phyloP scores from a whole-genome alignment of 805 yeast species.

The Yarrowia sp. region DNA sequence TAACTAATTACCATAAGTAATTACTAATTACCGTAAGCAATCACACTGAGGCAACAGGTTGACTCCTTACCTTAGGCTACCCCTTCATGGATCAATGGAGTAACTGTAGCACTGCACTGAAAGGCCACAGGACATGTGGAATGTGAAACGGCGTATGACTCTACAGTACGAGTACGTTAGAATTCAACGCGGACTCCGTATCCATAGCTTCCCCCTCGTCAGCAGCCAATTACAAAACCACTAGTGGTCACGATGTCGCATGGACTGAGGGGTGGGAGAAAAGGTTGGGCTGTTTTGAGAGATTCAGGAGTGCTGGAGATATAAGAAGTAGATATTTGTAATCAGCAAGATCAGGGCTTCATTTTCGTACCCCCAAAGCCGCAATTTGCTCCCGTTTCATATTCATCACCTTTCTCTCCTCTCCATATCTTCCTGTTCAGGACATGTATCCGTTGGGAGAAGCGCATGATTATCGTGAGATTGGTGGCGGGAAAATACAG shows the following conservation, averaged over 20 bases:
- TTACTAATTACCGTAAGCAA: too few species aligned
- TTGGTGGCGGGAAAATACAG: neutral
- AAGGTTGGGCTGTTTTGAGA: too few species aligned
- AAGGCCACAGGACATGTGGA: too few species aligned
- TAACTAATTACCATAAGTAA: too few species aligned
- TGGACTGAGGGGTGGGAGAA: neutral
- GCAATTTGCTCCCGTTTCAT: neutral
- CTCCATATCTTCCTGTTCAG: constrained; percentile 1
- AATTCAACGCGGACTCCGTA: neutral
- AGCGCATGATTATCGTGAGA: neutral
- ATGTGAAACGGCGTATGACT: too few species aligned
- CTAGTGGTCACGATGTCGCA: constrained; percentile 26
- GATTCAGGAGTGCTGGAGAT: neutral
- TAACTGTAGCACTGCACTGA: too few species aligned
- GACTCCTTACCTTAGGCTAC: too few species aligned
- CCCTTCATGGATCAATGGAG: too few species aligned
- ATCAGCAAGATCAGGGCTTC: neutral
- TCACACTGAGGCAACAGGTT: too few species aligned
- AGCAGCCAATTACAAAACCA: constrained; percentile 25
- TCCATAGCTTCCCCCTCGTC: constrained; percentile 7
- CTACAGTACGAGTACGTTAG: too few species aligned
- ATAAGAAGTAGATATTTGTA: neutral
- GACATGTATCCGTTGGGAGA: constrained; percentile 23
- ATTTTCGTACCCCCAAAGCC: neutral
- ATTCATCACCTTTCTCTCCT: neutral